Evolutionary conservation across 1,284 basidiomycete genomes (phyloP).

Genomic region (Cutaneotrichosporon dermatis): DNA sequence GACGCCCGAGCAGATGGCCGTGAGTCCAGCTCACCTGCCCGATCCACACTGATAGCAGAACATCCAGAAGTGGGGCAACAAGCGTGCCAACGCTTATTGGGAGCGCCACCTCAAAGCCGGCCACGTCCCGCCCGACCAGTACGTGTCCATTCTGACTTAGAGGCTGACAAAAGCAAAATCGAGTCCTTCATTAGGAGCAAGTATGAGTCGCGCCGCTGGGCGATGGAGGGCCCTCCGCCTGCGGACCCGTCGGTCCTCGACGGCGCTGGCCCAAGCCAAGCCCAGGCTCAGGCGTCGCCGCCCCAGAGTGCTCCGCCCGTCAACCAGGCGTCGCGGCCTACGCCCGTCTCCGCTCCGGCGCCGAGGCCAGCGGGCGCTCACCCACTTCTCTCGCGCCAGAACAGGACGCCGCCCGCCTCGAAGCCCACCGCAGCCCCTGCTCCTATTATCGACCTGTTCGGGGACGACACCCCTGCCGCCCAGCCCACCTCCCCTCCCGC

Average conservation of each 20-base stretch:
- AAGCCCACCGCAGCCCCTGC: constrained; percentile 22
- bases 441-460: constrained; percentile 40
- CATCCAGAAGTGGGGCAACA: constrained; percentile 94
- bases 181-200: constrained; percentile 97
- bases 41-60: constrained; percentile 37
- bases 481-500: constrained; percentile 18
- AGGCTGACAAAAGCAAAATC: constrained; percentile 69
- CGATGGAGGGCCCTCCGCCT: constrained; percentile 78
- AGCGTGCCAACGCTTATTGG: constrained; percentile 90
- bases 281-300: not conserved
- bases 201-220: constrained; percentile 92
- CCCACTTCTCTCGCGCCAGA: constrained; percentile 39
- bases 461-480: constrained; percentile 21
- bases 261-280: constrained; percentile 36
- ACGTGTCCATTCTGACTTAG: not conserved
- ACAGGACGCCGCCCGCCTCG: constrained; percentile 3
- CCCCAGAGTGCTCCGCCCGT: not conserved
- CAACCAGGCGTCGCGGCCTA: not conserved
- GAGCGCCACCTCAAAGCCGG: constrained; percentile 91
- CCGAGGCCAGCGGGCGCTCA: constrained; percentile 24
- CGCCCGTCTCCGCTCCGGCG: not conserved
- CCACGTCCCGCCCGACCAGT: constrained; percentile 93
- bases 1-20: constrained; percentile 97
- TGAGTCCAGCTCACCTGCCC: constrained; percentile 44
- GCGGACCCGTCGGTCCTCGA: constrained; percentile 77